Percentiles rank a stretch among this genome's conserved stretches.
Conservation (phyloP, 176 grass and related monocot species). For the Leersia perrieri region DNA sequence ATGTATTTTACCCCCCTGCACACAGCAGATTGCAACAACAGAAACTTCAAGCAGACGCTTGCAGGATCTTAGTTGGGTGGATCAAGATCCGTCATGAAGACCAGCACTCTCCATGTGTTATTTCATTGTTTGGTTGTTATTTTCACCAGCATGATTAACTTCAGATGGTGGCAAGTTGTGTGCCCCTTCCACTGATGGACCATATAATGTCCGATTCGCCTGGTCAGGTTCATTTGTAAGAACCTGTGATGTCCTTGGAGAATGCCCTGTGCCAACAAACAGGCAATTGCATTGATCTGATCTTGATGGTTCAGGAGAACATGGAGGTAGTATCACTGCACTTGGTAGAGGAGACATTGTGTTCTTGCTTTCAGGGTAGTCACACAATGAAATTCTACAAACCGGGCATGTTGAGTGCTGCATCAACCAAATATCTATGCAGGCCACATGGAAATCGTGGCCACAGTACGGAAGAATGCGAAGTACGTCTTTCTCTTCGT, state of each 20-base stretch:
- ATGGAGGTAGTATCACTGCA: slow-evolving; percentile 23
- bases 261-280: slow-evolving; percentile 30
- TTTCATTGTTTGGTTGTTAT: slow-evolving; percentile 30
- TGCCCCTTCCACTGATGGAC: slow-evolving; percentile 15
- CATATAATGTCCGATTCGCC: slow-evolving; percentile 27
- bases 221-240: slow-evolving; percentile 44
- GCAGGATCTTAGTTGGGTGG: slow-evolving; percentile 1
- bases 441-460: slow-evolving; percentile 68
- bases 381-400: slow-evolving; percentile 79
- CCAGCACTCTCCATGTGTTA: slow-evolving; percentile 28
- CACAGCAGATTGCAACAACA: background rate
- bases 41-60: slow-evolving; percentile 22
- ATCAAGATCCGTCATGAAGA: slow-evolving; percentile 4
- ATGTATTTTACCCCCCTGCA: slow-evolving; percentile 3
- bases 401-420: slow-evolving; percentile 86
- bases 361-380: slow-evolving; percentile 49
- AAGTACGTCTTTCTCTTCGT: slow-evolving; percentile 55
- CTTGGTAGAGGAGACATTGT: background rate
- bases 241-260: slow-evolving; percentile 32
- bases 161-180: slow-evolving; percentile 5
- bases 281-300: slow-evolving; percentile 43
- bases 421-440: slow-evolving; percentile 83
- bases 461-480: slow-evolving; percentile 65
- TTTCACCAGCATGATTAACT: slow-evolving; percentile 28
- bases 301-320: slow-evolving; percentile 29